Evolutionary conservation across 192 early-diverging fungal genomes (phyloP).

Genomic region (Podila verticillata): DNA sequence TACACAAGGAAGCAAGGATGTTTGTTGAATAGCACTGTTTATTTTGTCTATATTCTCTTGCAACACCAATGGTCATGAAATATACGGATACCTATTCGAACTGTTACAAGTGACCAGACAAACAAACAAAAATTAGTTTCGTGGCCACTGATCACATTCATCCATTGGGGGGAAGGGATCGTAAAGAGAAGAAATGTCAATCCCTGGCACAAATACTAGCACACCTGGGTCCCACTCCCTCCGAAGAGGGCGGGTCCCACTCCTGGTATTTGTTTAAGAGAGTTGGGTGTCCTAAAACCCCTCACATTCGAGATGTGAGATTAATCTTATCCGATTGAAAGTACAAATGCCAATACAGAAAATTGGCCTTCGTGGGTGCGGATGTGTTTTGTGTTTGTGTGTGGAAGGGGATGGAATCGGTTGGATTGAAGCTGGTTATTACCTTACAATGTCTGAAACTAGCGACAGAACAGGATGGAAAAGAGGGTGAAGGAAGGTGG

Average conservation of each 20-base stretch:
- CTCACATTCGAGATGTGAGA: slow-evolving; percentile 34
- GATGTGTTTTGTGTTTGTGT: slow-evolving; percentile 22
- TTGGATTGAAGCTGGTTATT: no score
- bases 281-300: slow-evolving; percentile 57
- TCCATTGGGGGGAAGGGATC: background rate
- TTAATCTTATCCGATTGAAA: slow-evolving; percentile 55
- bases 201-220: slow-evolving; percentile 50
- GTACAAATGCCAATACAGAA: slow-evolving; percentile 54
- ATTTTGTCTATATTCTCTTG: no score
- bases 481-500: background rate
- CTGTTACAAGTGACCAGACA: background rate
- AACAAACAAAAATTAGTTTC: background rate
- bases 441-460: no score
- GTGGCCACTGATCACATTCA: background rate
- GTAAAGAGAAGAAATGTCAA: slow-evolving; percentile 24
- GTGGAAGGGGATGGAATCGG: background rate
- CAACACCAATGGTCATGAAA: no score
- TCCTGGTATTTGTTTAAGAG: slow-evolving; percentile 49
- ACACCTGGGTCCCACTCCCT: slow-evolving; percentile 49
- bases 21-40: no score
- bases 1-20: no score
- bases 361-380: slow-evolving; percentile 54
- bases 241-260: slow-evolving; percentile 48
- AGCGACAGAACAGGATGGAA: background rate
- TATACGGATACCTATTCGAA: no score